Evolutionary conservation across 148 eudicot genomes (phyloP).

Genomic region (Cornus controversa): DNA sequence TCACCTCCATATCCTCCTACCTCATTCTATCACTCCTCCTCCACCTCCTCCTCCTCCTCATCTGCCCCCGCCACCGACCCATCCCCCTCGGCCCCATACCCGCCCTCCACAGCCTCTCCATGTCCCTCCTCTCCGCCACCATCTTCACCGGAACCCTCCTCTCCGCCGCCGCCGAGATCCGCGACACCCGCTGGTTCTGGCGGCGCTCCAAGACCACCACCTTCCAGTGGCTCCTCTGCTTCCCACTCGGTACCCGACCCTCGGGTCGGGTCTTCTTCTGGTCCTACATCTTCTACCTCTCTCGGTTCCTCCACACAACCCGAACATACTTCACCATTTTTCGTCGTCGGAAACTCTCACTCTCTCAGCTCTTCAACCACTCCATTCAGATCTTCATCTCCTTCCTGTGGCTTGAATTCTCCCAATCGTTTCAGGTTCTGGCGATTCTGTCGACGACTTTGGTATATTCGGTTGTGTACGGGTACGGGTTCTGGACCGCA

Average conservation of each 20-base stretch:
- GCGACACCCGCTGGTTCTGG: slow-evolving; percentile 92
- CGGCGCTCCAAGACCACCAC: slow-evolving; percentile 67
- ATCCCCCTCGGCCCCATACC: slow-evolving; percentile 71
- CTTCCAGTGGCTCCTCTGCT: slow-evolving; percentile 85
- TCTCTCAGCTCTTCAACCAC: slow-evolving; percentile 53
- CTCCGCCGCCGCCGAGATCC: slow-evolving; percentile 80
- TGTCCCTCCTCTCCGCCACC: slow-evolving; percentile 64
- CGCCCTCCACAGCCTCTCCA: slow-evolving; percentile 64
- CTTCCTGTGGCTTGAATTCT: slow-evolving; percentile 86
- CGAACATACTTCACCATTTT: slow-evolving; percentile 50
- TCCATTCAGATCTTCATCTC: slow-evolving; percentile 58
- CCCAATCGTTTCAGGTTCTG: slow-evolving; percentile 76
- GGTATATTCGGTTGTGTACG: slow-evolving; percentile 58
- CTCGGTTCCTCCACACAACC: slow-evolving; percentile 63
- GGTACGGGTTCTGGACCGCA: slow-evolving; percentile 80
- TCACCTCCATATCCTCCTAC: slow-evolving; percentile 56
- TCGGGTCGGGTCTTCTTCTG: slow-evolving; percentile 93
- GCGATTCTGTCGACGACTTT: slow-evolving; percentile 60
- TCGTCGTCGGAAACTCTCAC: slow-evolving; percentile 32
- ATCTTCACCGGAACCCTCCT: slow-evolving; percentile 63
- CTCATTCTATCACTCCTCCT: slow-evolving; percentile 31
- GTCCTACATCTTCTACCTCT: slow-evolving; percentile 82
- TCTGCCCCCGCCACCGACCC: slow-evolving; percentile 30
- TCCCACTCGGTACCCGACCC: slow-evolving; percentile 88
- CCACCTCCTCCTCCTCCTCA: slow-evolving; percentile 37